Evolutionary conservation across 345 rosid genomes (phyloP).

Genomic region (Populus davidiana): DNA sequence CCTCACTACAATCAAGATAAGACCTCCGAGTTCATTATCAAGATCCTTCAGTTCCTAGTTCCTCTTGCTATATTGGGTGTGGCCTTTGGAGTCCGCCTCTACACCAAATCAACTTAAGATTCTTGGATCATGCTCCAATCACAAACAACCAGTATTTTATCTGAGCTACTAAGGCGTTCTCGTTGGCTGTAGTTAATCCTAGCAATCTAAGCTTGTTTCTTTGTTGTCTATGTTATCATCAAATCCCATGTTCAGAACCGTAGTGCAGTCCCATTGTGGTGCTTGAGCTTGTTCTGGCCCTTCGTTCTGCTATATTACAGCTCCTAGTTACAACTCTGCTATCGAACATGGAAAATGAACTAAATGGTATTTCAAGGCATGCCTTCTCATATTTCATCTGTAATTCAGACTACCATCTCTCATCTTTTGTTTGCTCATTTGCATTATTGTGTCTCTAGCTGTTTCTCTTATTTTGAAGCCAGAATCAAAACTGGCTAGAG

Average conservation of each 20-base stretch:
- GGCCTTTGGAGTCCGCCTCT: conserved; percentile 78
- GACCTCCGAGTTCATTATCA: conserved; percentile 62
- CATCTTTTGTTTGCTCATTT: not conserved
- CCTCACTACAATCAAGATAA: conserved; percentile 75
- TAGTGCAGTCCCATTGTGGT: not conserved
- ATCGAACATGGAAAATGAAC: not conserved
- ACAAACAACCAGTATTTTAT: not conserved
- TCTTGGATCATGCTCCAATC: not conserved
- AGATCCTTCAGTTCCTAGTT: conserved; percentile 83
- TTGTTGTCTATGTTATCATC: conserved; percentile 1
- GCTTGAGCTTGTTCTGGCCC: not conserved
- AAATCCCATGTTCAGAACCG: not conserved
- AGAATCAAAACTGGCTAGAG: not conserved
- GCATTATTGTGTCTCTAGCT: not conserved
- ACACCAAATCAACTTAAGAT: conserved; percentile 42
- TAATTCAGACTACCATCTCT: not conserved
- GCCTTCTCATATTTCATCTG: not conserved
- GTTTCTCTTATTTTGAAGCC: not conserved
- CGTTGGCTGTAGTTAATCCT: not conserved
- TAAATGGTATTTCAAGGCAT: not conserved
- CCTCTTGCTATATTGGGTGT: conserved; percentile 87
- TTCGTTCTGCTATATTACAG: not conserved
- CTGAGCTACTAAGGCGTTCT: not conserved
- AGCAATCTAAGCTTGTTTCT: conserved; percentile 8
- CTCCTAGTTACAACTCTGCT: not conserved